Conservation (phyloP, 2,329 filamentous ascomycete species). For the Aspergillus glaucus region DNA sequence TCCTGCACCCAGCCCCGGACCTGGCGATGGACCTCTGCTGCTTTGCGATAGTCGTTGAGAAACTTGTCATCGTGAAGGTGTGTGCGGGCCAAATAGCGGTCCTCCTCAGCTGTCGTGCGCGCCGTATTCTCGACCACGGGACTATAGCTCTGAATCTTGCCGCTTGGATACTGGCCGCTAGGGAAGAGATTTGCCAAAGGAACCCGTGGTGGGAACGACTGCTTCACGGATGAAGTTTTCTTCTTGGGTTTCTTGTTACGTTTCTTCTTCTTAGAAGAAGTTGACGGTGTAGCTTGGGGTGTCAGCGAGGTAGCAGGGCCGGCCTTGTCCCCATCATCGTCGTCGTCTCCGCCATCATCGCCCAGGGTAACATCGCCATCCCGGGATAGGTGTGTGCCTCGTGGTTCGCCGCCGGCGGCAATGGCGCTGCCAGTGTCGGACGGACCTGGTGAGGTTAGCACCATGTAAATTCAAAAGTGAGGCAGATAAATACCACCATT, state of each 20-base stretch:
- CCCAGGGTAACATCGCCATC: constrained; percentile 41
- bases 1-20: constrained; percentile 47
- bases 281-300: constrained; percentile 29
- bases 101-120: constrained; percentile 44
- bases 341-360: constrained; percentile 20
- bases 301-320: constrained; percentile 15
- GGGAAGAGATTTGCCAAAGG: constrained; percentile 43
- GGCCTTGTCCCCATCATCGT: constrained; percentile 10
- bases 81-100: constrained; percentile 34
- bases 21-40: constrained; percentile 52
- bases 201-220: constrained; percentile 44
- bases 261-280: constrained; percentile 23
- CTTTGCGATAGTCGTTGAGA: constrained; percentile 50
- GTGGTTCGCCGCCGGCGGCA: constrained; percentile 36
- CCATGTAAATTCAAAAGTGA: background rate
- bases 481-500: background rate
- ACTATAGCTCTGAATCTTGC: constrained; percentile 33
- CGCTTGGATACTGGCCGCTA: constrained; percentile 37
- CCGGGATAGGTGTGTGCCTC: constrained; percentile 35
- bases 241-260: constrained; percentile 29
- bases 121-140: constrained; percentile 32
- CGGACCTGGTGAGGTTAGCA: constrained; percentile 13
- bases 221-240: constrained; percentile 19
- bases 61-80: constrained; percentile 44
- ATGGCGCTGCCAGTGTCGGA: constrained; percentile 16